Percentiles rank a stretch among this genome's conserved stretches.
phyloP scores from a whole-genome alignment of 345 rosid species.

The Orychophragmus violaceus region DNA sequence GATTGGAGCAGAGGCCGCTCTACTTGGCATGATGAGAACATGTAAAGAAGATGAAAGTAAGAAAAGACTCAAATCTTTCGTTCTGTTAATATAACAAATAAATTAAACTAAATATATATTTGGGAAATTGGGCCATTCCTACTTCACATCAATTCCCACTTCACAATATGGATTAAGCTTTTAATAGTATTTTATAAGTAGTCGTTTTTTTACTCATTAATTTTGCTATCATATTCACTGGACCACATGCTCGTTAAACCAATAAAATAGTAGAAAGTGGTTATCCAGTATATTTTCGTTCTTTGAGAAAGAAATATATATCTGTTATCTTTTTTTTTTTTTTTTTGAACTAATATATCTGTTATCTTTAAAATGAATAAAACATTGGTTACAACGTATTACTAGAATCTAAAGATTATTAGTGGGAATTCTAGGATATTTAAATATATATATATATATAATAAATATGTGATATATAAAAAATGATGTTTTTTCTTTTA shows the following conservation, averaged over 20 bases:
- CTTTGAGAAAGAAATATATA: neutral
- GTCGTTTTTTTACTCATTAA: constrained; percentile 8
- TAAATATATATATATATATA: neutral
- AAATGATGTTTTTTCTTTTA: neutral
- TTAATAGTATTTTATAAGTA: neutral
- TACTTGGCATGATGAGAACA: constrained; percentile 39
- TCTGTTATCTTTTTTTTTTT: too few relatives aligned
- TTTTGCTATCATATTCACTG: constrained; percentile 20
- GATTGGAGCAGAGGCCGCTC: constrained; percentile 52
- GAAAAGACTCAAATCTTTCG: constrained; percentile 16
- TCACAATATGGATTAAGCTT: constrained; percentile 1
- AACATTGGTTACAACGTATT: neutral
- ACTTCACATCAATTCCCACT: constrained; percentile 17
- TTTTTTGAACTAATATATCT: too few relatives aligned
- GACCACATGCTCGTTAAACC: constrained; percentile 5
- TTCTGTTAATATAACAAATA: neutral
- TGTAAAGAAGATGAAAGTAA: constrained; percentile 35
- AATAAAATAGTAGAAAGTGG: constrained; percentile 18
- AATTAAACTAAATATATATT: constrained; percentile 52
- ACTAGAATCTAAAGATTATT: neutral
- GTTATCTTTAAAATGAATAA: neutral
- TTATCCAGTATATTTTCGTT: neutral
- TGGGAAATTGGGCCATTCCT: constrained; percentile 93
- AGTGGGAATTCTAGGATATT: neutral
- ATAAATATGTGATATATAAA: neutral